These are phyloP conservation scores for Fusarium xylarioides DNA, from an alignment of 2,329 filamentous ascomycete genomes.

Conservation along the genomic window DNA sequence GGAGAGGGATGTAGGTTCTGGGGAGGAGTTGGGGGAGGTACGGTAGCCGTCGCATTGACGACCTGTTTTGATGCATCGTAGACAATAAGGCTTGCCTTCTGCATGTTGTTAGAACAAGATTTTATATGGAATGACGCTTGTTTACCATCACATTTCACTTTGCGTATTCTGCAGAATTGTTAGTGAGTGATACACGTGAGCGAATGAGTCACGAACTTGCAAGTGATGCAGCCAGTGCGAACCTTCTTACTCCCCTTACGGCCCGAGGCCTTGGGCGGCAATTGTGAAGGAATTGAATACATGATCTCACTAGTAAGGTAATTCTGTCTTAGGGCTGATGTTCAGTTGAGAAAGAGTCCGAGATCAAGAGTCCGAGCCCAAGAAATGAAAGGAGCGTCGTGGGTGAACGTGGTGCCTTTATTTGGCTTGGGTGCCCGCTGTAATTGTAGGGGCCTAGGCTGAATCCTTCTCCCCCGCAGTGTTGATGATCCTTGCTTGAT, in stretches of 20 bases:
- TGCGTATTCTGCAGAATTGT: constrained; percentile 4
- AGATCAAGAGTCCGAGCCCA: constrained; percentile 25
- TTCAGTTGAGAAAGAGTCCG: constrained; percentile 3
- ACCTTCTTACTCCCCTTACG: constrained; percentile 57
- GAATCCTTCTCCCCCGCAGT: background rate
- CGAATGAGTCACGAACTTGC: constrained; percentile 57
- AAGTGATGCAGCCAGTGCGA: constrained; percentile 62
- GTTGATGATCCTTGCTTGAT: background rate
- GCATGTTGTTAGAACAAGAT: background rate
- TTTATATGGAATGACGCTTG: rapidly evolving
- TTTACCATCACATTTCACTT: constrained; percentile 25
- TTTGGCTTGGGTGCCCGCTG: constrained; percentile 15
- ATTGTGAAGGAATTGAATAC: constrained; percentile 6
- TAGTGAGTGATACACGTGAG: background rate
- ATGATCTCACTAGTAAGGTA: background rate
- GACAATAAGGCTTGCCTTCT: constrained; percentile 62
- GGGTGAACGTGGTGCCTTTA: constrained; percentile 14
- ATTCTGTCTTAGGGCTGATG: background rate
- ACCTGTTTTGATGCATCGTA: constrained; percentile 63
- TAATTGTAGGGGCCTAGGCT: constrained; percentile 2
- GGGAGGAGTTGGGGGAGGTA: constrained; percentile 28
- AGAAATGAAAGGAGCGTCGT: constrained; percentile 15
- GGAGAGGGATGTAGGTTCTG: constrained; percentile 22
- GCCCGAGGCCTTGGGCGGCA: constrained; percentile 37
- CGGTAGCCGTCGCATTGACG: constrained; percentile 66